A percentile compares a stretch with the other conserved stretches of the same genome.
Evolutionary conservation across 805 yeast species (phyloP).

Genomic region (Dipodascus albidus): DNA sequence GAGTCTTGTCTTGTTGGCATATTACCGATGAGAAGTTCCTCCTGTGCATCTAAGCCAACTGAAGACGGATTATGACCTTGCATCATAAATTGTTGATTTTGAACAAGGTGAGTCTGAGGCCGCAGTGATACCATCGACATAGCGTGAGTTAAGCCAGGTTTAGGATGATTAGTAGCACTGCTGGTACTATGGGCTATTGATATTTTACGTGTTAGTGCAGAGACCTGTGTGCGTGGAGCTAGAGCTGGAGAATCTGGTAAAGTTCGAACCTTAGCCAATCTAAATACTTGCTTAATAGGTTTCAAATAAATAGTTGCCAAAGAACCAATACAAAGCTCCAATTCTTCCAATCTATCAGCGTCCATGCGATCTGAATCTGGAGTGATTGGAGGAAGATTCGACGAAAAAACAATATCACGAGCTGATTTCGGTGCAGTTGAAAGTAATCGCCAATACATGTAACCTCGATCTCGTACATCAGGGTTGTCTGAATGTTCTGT

Average conservation of each 20-base stretch:
- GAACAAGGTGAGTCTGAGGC: neutral
- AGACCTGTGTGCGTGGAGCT: conserved; percentile 16
- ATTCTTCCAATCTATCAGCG: conserved; percentile 59
- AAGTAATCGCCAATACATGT: conserved; percentile 73
- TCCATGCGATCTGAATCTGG: conserved; percentile 61
- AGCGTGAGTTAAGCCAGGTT: neutral
- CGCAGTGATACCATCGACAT: neutral
- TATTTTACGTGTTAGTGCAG: neutral
- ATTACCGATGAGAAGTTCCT: neutral
- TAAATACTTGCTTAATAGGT: conserved; percentile 72
- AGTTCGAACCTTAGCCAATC: conserved; percentile 42
- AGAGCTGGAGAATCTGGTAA: conserved; percentile 42
- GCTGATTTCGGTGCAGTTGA: conserved; percentile 39
- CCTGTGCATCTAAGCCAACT: neutral
- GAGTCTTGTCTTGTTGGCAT: neutral
- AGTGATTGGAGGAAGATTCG: conserved; percentile 46
- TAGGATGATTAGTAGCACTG: neutral
- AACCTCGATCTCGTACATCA: conserved; percentile 78
- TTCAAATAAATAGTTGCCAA: conserved; percentile 76
- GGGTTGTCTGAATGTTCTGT: conserved; percentile 73
- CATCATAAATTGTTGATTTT: neutral
- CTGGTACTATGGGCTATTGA: neutral
- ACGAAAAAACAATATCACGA: conserved; percentile 34
- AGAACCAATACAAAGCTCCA: conserved; percentile 72
- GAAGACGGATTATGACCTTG: neutral